Evolutionary conservation across 2,329 filamentous ascomycete genomes (phyloP).

Genomic region (Rosellinia necatrix): DNA sequence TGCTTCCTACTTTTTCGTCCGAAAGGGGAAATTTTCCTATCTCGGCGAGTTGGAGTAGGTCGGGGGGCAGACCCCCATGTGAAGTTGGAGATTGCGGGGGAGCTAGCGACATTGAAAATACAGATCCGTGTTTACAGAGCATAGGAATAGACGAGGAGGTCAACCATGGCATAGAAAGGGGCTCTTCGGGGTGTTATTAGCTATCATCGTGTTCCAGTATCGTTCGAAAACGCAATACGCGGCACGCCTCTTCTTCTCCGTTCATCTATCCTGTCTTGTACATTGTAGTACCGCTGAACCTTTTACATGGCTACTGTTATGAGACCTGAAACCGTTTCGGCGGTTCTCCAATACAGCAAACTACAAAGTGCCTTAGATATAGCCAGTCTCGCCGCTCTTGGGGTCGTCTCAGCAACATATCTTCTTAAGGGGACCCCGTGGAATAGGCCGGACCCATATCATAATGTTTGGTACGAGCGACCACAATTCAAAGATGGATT

Average conservation of each 20-base stretch:
- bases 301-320: background rate
- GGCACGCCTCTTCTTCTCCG: too few species aligned
- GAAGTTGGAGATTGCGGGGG: background rate
- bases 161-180: background rate
- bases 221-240: too few species aligned
- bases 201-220: too few species aligned
- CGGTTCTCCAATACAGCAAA: background rate
- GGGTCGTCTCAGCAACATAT: background rate
- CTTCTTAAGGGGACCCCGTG: background rate
- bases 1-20: background rate
- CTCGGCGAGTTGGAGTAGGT: background rate
- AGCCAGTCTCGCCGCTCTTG: background rate
- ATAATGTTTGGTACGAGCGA: background rate
- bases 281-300: background rate
- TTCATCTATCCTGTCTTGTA: background rate
- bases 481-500: conserved; percentile 7
- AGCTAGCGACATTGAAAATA: too few species aligned
- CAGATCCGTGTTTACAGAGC: too few species aligned
- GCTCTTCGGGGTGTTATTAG: too few species aligned
- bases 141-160: background rate
- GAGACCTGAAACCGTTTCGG: background rate
- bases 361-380: background rate
- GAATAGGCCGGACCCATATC: background rate
- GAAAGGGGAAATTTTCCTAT: conserved; percentile 9
- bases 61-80: background rate